phyloP scores from a whole-genome alignment of 1,284 basidiomycete genomes.

The Cutaneotrichosporon mucoides region DNA sequence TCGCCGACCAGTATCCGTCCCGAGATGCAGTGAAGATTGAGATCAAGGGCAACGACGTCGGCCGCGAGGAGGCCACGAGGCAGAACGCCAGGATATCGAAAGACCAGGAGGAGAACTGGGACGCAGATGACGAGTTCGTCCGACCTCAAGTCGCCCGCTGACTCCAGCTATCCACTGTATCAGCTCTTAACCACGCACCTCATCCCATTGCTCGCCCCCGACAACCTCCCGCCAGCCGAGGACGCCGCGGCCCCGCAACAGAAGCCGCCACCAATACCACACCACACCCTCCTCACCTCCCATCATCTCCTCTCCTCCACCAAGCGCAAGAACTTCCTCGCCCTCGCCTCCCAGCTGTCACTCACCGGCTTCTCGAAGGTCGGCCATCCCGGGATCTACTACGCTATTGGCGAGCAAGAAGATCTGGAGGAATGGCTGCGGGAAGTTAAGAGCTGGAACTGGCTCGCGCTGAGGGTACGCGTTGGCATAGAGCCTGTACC shows the following conservation, averaged over 20 bases:
- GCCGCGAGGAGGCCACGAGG: constrained; percentile 19
- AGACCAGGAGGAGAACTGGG: constrained; percentile 49
- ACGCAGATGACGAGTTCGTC: constrained; percentile 54
- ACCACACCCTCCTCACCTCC: constrained; percentile 65
- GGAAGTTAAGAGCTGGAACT: constrained; percentile 70
- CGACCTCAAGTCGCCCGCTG: constrained; percentile 29
- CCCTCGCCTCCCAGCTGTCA: constrained; percentile 59
- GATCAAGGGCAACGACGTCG: constrained; percentile 51
- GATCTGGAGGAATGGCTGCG: constrained; percentile 61
- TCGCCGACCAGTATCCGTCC: constrained; percentile 44
- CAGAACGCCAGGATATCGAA: constrained; percentile 56
- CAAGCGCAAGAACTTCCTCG: constrained; percentile 62
- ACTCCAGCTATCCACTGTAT: constrained; percentile 58
- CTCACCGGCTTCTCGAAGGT: constrained; percentile 66
- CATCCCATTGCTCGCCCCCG: constrained; percentile 55
- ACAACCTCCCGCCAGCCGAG: not conserved
- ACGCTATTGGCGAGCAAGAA: constrained; percentile 57
- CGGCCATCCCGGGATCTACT: constrained; percentile 69
- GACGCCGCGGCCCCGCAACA: not conserved
- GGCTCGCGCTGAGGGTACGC: constrained; percentile 64
- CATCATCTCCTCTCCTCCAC: constrained; percentile 67
- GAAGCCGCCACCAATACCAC: constrained; percentile 23
- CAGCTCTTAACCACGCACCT: constrained; percentile 59
- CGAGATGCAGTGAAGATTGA: constrained; percentile 18
- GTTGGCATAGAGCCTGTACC: constrained; percentile 45